phyloP scores from a whole-genome alignment of 1,139 yeast species.

The Candida pseudocylindracea region DNA sequence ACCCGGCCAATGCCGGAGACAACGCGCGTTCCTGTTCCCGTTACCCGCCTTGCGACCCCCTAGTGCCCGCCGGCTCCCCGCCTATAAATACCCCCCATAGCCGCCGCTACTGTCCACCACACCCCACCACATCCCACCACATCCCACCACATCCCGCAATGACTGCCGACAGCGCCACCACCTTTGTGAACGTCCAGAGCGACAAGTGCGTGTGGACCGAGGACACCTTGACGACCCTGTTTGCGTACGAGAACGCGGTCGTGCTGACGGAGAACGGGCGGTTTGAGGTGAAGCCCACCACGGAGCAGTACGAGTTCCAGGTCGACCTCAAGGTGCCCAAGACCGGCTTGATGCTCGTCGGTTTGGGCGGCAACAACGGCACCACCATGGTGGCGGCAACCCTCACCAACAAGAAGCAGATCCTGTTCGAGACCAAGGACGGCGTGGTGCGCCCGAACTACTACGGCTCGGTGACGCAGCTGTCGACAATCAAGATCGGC shows the following conservation, averaged over 20 bases:
- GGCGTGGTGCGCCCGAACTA: constrained; percentile 70
- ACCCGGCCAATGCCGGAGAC: too few species aligned
- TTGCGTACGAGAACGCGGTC: constrained; percentile 45
- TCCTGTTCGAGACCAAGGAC: constrained; percentile 64
- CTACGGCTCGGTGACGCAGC: constrained; percentile 91
- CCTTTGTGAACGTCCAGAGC: constrained; percentile 23
- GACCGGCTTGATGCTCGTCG: constrained; percentile 78
- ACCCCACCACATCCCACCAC: too few species aligned
- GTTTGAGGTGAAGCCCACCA: constrained; percentile 48
- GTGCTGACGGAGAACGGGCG: constrained; percentile 30
- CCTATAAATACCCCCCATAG: too few species aligned
- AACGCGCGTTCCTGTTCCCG: too few species aligned
- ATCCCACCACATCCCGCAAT: too few species aligned
- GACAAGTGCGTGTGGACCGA: constrained; percentile 37
- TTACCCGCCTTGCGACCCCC: too few species aligned
- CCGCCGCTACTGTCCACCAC: too few species aligned
- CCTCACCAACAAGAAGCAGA: constrained; percentile 63
- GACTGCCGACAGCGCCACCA: not conserved
- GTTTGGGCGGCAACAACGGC: constrained; percentile 95
- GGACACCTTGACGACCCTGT: constrained; percentile 40
- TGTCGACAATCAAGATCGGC: constrained; percentile 80
- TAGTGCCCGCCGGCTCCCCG: too few species aligned
- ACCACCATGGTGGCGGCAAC: constrained; percentile 73
- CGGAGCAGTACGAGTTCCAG: constrained; percentile 64
- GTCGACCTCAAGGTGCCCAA: constrained; percentile 68